Percentiles rank a stretch among this genome's conserved stretches.
Conservation (phyloP, 1,284 basidiomycete genomes). For the Ustilago sp. region DNA sequence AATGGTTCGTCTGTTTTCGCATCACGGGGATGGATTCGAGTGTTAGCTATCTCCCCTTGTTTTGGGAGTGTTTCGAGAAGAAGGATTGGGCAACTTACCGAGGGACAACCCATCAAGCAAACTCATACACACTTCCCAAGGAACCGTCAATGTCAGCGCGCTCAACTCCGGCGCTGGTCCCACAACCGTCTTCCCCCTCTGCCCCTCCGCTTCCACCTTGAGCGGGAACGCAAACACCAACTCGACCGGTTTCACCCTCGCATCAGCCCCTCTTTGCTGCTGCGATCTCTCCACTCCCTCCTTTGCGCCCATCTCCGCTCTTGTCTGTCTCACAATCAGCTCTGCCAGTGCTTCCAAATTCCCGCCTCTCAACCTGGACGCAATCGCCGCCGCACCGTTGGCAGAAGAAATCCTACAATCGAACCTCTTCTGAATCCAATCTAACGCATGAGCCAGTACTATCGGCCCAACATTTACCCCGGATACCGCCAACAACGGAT, state of each 20-base stretch:
- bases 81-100: slow-evolving; percentile 9
- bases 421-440: slow-evolving; percentile 54
- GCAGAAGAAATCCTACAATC: slow-evolving; percentile 45
- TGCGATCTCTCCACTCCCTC: slow-evolving; percentile 20
- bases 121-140: slow-evolving; percentile 50
- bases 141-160: slow-evolving; percentile 44
- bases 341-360: slow-evolving; percentile 42
- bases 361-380: slow-evolving; percentile 26
- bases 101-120: slow-evolving; percentile 28
- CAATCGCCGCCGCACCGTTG: slow-evolving; percentile 30
- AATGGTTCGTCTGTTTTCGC: slow-evolving; percentile 27
- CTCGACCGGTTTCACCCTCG: slow-evolving; percentile 40
- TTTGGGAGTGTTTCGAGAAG: background rate
- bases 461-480: slow-evolving; percentile 30
- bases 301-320: slow-evolving; percentile 18
- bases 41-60: background rate
- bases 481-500: slow-evolving; percentile 20
- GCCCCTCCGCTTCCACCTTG: slow-evolving; percentile 9
- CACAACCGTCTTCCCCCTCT: background rate
- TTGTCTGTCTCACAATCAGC: slow-evolving; percentile 42
- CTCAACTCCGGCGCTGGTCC: slow-evolving; percentile 46
- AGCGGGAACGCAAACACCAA: slow-evolving; percentile 37
- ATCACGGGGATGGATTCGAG: background rate
- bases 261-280: slow-evolving; percentile 22
- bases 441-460: slow-evolving; percentile 42